phyloP scores from a whole-genome alignment of 768 basidiomycete genomes.

The Rhodotorula graminis region DNA sequence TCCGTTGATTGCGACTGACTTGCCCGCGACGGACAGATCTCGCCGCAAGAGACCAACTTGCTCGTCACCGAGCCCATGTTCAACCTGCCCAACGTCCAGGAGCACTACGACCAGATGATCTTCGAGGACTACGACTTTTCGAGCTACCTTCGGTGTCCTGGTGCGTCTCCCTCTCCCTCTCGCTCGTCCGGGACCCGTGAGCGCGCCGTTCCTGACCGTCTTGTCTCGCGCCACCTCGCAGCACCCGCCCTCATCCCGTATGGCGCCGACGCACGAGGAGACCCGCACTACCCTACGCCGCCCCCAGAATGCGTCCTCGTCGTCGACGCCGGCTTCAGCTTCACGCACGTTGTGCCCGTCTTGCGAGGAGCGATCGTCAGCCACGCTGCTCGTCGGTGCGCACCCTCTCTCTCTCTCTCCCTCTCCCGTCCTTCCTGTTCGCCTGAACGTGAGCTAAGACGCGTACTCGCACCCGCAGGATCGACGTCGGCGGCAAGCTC shows the following conservation, averaged over 20 bases:
- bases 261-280: slow-evolving; percentile 50
- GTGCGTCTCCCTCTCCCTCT: slow-evolving; percentile 53
- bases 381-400: slow-evolving; percentile 74
- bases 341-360: slow-evolving; percentile 83
- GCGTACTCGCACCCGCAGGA: slow-evolving; percentile 51
- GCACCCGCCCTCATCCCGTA: slow-evolving; percentile 74
- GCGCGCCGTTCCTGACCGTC: too few relatives aligned
- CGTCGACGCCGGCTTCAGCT: slow-evolving; percentile 89
- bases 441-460: not conserved
- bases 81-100: slow-evolving; percentile 85
- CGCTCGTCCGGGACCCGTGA: not conserved
- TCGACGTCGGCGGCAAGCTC: slow-evolving; percentile 92
- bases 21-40: slow-evolving; percentile 54
- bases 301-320: slow-evolving; percentile 72
- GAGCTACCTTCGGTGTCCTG: slow-evolving; percentile 71
- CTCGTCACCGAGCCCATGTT: slow-evolving; percentile 91
- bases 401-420: not conserved
- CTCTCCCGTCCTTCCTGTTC: not conserved
- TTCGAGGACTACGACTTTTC: slow-evolving; percentile 95
- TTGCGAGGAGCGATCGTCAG: slow-evolving; percentile 69
- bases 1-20: not conserved
- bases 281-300: slow-evolving; percentile 33
- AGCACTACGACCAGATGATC: slow-evolving; percentile 87
- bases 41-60: slow-evolving; percentile 66
- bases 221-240: slow-evolving; percentile 43